phyloP scores from a whole-genome alignment of 2,329 filamentous ascomycete species.

The Nothophaeocryptopus gaeumannii region DNA sequence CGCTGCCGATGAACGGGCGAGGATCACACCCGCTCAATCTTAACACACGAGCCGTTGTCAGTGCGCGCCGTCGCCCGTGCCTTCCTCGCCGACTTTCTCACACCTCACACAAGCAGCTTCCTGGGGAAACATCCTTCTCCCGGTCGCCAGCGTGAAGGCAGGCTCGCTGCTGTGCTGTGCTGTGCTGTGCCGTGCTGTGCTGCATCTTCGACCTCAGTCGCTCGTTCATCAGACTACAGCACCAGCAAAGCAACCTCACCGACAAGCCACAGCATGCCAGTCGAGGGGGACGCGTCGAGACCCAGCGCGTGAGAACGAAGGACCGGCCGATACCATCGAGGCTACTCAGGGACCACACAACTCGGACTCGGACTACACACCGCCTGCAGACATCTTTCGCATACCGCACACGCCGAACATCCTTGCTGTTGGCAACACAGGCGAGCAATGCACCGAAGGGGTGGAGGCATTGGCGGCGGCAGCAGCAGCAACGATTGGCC shows the following conservation, averaged over 20 bases:
- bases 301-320: constrained; percentile 13
- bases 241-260: background rate
- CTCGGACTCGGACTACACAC: background rate
- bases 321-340: background rate
- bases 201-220: constrained; percentile 5
- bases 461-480: constrained; percentile 4
- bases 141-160: background rate
- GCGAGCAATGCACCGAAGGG: constrained; percentile 12
- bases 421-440: background rate
- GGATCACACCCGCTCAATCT: background rate
- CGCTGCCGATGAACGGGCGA: too few relatives aligned
- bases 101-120: background rate
- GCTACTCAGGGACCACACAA: constrained; percentile 1
- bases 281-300: constrained; percentile 8
- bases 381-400: constrained; percentile 1
- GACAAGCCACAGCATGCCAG: background rate
- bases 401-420: background rate
- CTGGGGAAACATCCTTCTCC: constrained; percentile 2
- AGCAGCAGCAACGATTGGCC: constrained; percentile 7
- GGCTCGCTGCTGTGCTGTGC: background rate
- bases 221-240: constrained; percentile 1
- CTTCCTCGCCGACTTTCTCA: background rate
- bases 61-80: constrained; percentile 1
- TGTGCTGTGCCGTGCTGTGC: too few relatives aligned
- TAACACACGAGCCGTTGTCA: too few relatives aligned